These are phyloP conservation scores for Mycogone perniciosa DNA, from an alignment of 2,329 filamentous ascomycete genomes.

Conservation along the genomic window DNA sequence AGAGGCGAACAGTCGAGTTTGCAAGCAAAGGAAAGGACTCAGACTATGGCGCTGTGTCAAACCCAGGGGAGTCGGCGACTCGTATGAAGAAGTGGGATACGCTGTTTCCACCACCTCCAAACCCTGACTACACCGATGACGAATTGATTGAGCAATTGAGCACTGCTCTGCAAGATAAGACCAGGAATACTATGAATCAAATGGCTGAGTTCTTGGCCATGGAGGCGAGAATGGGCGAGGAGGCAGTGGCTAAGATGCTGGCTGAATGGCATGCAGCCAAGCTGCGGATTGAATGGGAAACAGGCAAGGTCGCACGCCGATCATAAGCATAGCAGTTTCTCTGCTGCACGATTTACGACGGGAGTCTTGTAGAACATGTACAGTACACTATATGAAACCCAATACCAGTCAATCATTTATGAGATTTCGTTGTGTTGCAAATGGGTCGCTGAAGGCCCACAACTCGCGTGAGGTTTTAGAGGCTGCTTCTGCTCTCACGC, in stretches of 20 bases:
- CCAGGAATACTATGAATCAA: conserved; percentile 23
- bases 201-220: conserved; percentile 23
- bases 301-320: not conserved
- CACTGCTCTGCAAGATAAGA: conserved; percentile 15
- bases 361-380: conserved; percentile 2
- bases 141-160: conserved; percentile 18
- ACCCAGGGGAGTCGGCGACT: conserved; percentile 20
- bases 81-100: conserved; percentile 33
- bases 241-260: conserved; percentile 18
- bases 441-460: no score
- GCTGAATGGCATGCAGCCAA: conserved; percentile 14
- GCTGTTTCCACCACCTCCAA: conserved; percentile 45
- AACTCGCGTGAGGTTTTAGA: no score
- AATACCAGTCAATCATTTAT: not conserved
- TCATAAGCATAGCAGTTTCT: not conserved
- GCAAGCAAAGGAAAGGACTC: conserved; percentile 59
- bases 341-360: not conserved
- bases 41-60: conserved; percentile 54
- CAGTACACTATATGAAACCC: no score
- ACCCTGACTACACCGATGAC: conserved; percentile 19
- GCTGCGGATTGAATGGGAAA: not conserved
- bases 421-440: not conserved
- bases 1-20: conserved; percentile 56
- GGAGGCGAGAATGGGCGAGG: conserved; percentile 24
- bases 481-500: no score